Conservation (phyloP, 176 grass and related monocot genomes). For the bread wheat (Triticum aestivum) region IWGSC_CS_RefSeq_v2.1 NC_057794.1:499673013-499673512, state of each 20-base stretch:
- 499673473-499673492: not conserved
- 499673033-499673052: slow-evolving; percentile 5
- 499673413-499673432: not conserved
- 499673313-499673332: slow-evolving; percentile 11
- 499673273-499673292: not conserved
- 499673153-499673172: slow-evolving; percentile 23
- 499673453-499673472: not conserved
- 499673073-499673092: slow-evolving; percentile 4
- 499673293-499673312: slow-evolving; percentile 12
- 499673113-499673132: slow-evolving; percentile 3
- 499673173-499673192: slow-evolving; percentile 23
- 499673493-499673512: not conserved
- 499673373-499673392: not conserved
- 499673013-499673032: slow-evolving; percentile 26
- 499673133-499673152: not conserved
- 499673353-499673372: slow-evolving; percentile 9
- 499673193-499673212: slow-evolving; percentile 26
- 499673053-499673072: not conserved
- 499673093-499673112: not conserved
- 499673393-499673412: not conserved
- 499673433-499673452: not conserved
- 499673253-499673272: not conserved
- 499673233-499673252: slow-evolving; percentile 17
- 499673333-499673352: not conserved
- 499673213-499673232: slow-evolving; percentile 32